Conservation (phyloP, 768 basidiomycete genomes). For the Auriscalpium orientale region DNA sequence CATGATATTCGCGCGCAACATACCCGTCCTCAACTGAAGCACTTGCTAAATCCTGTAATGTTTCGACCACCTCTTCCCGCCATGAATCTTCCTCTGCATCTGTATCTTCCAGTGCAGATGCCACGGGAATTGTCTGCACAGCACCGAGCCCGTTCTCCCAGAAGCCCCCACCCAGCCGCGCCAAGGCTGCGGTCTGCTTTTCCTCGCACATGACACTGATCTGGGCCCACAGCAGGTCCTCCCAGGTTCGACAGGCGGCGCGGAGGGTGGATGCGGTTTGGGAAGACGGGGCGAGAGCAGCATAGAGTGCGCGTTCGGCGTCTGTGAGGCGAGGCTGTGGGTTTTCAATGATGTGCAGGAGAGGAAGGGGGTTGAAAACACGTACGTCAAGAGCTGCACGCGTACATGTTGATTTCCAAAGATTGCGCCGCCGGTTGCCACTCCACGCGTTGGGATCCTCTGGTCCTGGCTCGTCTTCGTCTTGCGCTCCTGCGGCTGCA, state of each 20-base stretch:
- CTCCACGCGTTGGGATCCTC: conserved; percentile 46
- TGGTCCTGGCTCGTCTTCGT: conserved; percentile 31
- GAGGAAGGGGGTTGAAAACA: background rate
- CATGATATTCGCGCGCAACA: conserved; percentile 9
- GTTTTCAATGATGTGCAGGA: background rate
- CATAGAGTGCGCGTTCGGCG: conserved; percentile 81
- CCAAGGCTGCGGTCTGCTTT: conserved; percentile 63
- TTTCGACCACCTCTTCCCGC: conserved; percentile 53
- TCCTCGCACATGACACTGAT: conserved; percentile 77
- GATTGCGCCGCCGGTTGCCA: conserved; percentile 68
- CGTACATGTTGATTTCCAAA: conserved; percentile 87
- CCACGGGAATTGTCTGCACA: conserved; percentile 28
- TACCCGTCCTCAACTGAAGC: conserved; percentile 62
- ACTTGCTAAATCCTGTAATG: conserved; percentile 50
- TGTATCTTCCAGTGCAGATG: conserved; percentile 16
- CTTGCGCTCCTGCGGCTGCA: conserved; percentile 41
- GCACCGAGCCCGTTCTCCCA: conserved; percentile 64
- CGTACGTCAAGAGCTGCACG: conserved; percentile 72
- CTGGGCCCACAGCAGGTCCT: conserved; percentile 93
- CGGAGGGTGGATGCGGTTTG: conserved; percentile 61
- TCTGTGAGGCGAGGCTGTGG: conserved; percentile 48
- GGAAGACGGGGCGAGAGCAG: conserved; percentile 69
- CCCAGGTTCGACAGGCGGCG: conserved; percentile 81
- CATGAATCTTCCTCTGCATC: conserved; percentile 47
- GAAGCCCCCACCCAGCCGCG: conserved; percentile 59